Base-by-base conservation (phyloP, 257 asterid species). In the Nicotiana paniculata region DNA sequence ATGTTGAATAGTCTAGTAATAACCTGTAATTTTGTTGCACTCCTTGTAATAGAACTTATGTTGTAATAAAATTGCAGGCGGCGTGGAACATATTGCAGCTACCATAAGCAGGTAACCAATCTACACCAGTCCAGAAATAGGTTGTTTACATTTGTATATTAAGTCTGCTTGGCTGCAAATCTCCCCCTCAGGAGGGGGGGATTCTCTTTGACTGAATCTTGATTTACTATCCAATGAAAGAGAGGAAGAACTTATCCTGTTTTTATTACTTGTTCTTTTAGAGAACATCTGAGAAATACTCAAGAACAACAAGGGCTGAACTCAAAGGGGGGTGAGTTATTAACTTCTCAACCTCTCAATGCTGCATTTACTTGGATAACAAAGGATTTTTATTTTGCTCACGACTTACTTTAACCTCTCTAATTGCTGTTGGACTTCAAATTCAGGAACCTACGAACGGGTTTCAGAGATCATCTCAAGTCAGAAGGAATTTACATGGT, bases 301-400 rank as follows among this genome's bases (percentile, higher is more conserved):
- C 93, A 11, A 87, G 91, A 66, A 84, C 90, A 72, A 58, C 21
- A 72, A 92, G 99, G 91, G 80, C 91, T 54, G 97, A 94, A 87
- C 93, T 93, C 85, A 90, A 86, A 80, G 98, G 97, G 85, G 99
- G 97, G 97, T 95, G 89, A n/a, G 97, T 88, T 58, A 81, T 79
- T 43, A 51, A 77, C 80, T 16, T 72, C 76, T 53, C 63, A 26
- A 16, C 46, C 68, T 32, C 26, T 21, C 59, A n/a, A 62, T 51
- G 12, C 33, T 26, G 21, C 46, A 61, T 51, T 62, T 55, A 18
- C 33, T 16, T 76, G 26, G 10, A 58, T 8, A 46, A 66, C 5
- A 16, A 66, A 76, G 37, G 62, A 70, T 39, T 65, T 63, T 70
- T 32, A 0, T 67, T 75, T 85, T 5, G 57, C 82, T 83, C 62